Evolutionary conservation across 2,329 filamentous ascomycete genomes (phyloP).

Genomic region (Colletotrichum lini): DNA sequence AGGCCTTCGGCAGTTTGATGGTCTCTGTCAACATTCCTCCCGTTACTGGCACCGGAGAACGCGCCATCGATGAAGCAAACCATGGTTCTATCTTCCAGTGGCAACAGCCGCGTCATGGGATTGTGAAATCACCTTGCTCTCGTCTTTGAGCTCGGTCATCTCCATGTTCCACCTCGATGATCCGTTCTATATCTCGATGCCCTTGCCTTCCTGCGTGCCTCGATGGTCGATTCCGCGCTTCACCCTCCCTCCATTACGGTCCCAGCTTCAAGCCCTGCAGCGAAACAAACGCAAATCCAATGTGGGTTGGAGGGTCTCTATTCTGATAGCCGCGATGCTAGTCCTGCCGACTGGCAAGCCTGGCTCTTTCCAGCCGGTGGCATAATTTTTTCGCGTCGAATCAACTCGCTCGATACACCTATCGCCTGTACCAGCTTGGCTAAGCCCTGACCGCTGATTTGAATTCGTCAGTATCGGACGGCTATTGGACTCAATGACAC

Average conservation of each 20-base stretch:
- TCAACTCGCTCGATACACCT: not conserved
- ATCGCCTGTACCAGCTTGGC: conserved; percentile 10
- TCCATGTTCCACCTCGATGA: conserved; percentile 19
- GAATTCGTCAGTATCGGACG: conserved; percentile 23
- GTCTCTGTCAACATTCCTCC: conserved; percentile 27
- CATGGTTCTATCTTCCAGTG: not conserved
- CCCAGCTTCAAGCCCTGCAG: conserved; percentile 26
- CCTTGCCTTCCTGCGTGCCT: conserved; percentile 7
- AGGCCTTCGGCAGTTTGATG: conserved; percentile 6
- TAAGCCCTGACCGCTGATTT: conserved; percentile 20
- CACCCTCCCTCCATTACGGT: conserved; percentile 3
- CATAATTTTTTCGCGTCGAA: conserved; percentile 18
- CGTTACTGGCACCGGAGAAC: not conserved
- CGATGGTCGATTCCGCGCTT: conserved; percentile 12
- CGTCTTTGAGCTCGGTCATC: conserved; percentile 13
- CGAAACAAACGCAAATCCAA: conserved; percentile 15
- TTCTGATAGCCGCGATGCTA: conserved; percentile 28
- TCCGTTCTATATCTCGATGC: conserved; percentile 7
- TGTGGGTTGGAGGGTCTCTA: conserved; percentile 4
- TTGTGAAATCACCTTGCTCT: not conserved
- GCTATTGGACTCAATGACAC: not conserved
- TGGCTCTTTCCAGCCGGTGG: conserved; percentile 14
- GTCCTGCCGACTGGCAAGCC: conserved; percentile 19
- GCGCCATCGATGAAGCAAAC: not conserved
- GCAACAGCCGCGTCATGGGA: conserved; percentile 25